Evolutionary conservation across 2,329 filamentous ascomycete genomes (phyloP).

Genomic region (Calycina herbarum): DNA sequence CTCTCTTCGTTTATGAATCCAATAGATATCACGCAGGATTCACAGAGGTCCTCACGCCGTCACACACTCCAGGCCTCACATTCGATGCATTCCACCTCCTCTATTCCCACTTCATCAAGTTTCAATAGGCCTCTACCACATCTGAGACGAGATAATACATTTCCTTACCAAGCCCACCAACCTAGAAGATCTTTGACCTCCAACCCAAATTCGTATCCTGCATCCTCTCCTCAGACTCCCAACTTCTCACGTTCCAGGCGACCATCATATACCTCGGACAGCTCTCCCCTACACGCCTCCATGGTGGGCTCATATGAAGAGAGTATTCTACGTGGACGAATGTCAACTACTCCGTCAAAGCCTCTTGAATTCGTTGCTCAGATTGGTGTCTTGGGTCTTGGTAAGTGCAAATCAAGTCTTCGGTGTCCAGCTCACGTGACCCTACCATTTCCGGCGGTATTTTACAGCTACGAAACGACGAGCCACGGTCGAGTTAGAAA

Average conservation of each 20-base stretch:
- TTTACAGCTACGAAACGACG: conserved; percentile 84
- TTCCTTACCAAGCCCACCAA: conserved; percentile 76
- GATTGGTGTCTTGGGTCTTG: conserved; percentile 88
- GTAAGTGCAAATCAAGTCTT: conserved; percentile 82
- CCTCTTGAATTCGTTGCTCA: conserved; percentile 92
- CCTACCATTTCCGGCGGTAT: conserved; percentile 89
- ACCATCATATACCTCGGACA: conserved; percentile 72
- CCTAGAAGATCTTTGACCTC: conserved; percentile 73
- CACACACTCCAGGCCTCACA: conserved; percentile 71
- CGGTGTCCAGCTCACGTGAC: conserved; percentile 88
- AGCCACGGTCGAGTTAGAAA: conserved; percentile 58
- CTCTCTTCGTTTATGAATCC: conserved; percentile 55
- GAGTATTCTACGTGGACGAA: conserved; percentile 88
- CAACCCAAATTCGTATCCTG: conserved; percentile 45
- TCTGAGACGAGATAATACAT: conserved; percentile 60
- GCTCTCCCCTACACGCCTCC: conserved; percentile 79
- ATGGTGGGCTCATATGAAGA: conserved; percentile 99
- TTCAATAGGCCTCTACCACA: conserved; percentile 46
- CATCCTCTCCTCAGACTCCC: conserved; percentile 51
- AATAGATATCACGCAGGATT: conserved; percentile 46
- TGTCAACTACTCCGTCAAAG: conserved; percentile 94
- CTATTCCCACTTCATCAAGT: conserved; percentile 40
- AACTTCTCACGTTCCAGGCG: conserved; percentile 56
- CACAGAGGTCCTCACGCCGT: conserved; percentile 51
- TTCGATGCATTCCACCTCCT: conserved; percentile 46